Conservation (phyloP, 305 asterid species). For the Fraxinus sp. region DNA sequence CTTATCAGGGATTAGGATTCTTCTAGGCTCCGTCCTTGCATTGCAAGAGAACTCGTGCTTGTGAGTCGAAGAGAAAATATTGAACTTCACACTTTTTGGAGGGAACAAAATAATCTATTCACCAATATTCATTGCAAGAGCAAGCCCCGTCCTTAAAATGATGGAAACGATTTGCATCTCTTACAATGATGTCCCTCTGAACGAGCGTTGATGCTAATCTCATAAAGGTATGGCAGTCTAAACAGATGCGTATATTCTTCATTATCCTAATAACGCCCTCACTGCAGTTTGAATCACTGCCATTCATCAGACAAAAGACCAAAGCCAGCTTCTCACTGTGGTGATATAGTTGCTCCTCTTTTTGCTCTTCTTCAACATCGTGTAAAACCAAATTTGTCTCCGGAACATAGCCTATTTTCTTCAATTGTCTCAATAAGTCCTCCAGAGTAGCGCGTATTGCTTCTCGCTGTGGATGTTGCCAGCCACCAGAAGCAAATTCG, state of each 20-base stretch:
- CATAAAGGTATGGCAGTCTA: conserved; percentile 75
- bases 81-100: not conserved
- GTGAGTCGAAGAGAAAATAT: not conserved
- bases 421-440: conserved; percentile 44
- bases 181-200: conserved; percentile 49
- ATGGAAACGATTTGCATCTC: conserved; percentile 78
- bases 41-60: not conserved
- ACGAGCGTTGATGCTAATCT: conserved; percentile 49
- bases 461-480: conserved; percentile 49
- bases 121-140: conserved; percentile 79
- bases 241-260: conserved; percentile 70
- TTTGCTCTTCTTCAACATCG: conserved; percentile 83
- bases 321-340: conserved; percentile 81
- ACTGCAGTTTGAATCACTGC: conserved; percentile 15
- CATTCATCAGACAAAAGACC: conserved; percentile 56
- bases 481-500: conserved; percentile 75
- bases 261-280: conserved; percentile 44
- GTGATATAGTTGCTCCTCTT: conserved; percentile 73
- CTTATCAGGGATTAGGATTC: not conserved
- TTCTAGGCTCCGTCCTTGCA: not conserved
- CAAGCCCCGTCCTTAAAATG: conserved; percentile 59
- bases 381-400: conserved; percentile 50
- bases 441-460: conserved; percentile 46
- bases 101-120: not conserved
- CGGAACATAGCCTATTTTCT: conserved; percentile 59